Evolutionary conservation across 1,284 basidiomycete species (phyloP).

Genomic region (Ganoderma lingzhi): DNA sequence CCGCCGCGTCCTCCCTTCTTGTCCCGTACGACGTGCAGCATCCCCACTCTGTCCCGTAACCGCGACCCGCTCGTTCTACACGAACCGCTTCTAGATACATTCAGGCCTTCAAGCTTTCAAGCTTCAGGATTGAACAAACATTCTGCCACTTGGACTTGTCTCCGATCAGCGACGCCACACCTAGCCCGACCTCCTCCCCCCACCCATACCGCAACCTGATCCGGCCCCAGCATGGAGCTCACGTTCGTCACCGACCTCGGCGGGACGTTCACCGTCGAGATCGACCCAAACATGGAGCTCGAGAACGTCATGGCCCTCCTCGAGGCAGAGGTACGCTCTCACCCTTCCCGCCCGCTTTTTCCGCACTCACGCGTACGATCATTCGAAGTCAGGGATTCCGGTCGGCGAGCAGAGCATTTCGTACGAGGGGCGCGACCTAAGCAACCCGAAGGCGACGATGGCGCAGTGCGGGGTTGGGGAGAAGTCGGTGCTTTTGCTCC

Average conservation of each 20-base stretch:
- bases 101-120: too few species aligned
- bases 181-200: not conserved
- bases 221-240: conserved; percentile 67
- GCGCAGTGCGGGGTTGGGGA: conserved; percentile 65
- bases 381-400: conserved; percentile 69
- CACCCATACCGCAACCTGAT: not conserved
- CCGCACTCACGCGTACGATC: conserved; percentile 2
- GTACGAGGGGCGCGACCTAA: conserved; percentile 69
- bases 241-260: conserved; percentile 87
- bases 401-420: conserved; percentile 75
- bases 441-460: conserved; percentile 71
- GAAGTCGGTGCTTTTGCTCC: conserved; percentile 71
- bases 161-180: conserved; percentile 6
- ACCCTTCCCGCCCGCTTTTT: not conserved
- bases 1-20: not conserved
- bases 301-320: conserved; percentile 90
- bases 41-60: not conserved
- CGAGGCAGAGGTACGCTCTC: conserved; percentile 81
- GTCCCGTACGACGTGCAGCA: not conserved
- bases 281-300: conserved; percentile 87
- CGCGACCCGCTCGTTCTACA: too few species aligned
- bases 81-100: too few species aligned
- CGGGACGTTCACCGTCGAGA: conserved; percentile 79
- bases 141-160: not conserved
- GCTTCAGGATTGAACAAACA: too few species aligned